Evolutionary conservation across 2,329 filamentous ascomycete species (phyloP).

Genomic region (Ilyonectria destructans): DNA sequence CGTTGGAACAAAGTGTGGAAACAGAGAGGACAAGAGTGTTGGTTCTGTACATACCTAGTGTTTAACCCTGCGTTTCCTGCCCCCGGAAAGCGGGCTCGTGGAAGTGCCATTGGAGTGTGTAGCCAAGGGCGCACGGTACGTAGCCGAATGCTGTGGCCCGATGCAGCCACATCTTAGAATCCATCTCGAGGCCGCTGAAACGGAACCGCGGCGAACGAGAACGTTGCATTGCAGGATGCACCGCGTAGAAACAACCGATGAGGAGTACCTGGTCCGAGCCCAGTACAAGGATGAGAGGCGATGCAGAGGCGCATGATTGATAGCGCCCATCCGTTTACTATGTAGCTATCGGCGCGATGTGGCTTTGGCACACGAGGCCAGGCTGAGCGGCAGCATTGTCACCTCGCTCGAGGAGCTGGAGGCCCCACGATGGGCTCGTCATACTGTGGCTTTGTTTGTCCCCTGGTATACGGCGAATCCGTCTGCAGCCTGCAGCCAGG

Average conservation of each 20-base stretch:
- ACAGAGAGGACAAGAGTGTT: neutral
- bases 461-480: slow-evolving; percentile 11
- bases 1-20: neutral
- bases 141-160: slow-evolving; percentile 27
- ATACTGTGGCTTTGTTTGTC: neutral
- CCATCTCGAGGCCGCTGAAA: slow-evolving; percentile 26
- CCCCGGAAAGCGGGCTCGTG: slow-evolving; percentile 1
- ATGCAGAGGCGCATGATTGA: slow-evolving; percentile 2
- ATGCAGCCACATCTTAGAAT: slow-evolving; percentile 37
- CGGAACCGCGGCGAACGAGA: slow-evolving; percentile 20
- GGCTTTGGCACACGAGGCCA: neutral
- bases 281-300: neutral
- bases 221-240: slow-evolving; percentile 33
- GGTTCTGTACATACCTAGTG: neutral
- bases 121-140: slow-evolving; percentile 9
- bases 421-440: slow-evolving; percentile 1
- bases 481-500: neutral
- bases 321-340: slow-evolving; percentile 3
- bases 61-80: slow-evolving; percentile 3
- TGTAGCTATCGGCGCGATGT: slow-evolving; percentile 6
- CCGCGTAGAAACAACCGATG: slow-evolving; percentile 28
- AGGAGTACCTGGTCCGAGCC: slow-evolving; percentile 12
- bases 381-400: slow-evolving; percentile 2
- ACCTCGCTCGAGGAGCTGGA: neutral
- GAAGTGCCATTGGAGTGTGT: slow-evolving; percentile 5